These are phyloP conservation scores for Crotalaria pallida DNA, from an alignment of 306 rosid genomes.

Conservation along the genomic window DNA sequence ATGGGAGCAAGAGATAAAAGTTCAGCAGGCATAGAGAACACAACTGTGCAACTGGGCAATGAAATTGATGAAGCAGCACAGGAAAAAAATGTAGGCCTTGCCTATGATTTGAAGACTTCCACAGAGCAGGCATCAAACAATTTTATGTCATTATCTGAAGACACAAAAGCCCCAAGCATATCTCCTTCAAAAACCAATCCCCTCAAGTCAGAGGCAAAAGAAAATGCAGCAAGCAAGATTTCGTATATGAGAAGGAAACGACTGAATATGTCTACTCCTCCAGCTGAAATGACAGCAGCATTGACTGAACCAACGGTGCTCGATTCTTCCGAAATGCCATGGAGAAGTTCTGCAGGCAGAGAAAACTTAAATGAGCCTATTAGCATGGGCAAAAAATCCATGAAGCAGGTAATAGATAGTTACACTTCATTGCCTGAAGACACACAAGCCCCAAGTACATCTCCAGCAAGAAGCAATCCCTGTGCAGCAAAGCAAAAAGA, in stretches of 20 bases:
- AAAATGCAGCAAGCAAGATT: slow-evolving; percentile 26
- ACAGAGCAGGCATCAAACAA: slow-evolving; percentile 8
- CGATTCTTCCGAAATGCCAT: slow-evolving; percentile 34
- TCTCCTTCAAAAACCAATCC: slow-evolving; percentile 11
- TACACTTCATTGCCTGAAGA: slow-evolving; percentile 17
- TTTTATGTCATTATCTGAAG: slow-evolving; percentile 17
- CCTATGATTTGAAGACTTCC: background rate
- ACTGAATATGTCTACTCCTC: slow-evolving; percentile 18
- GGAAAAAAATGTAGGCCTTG: slow-evolving; percentile 18
- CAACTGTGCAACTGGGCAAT: slow-evolving; percentile 4
- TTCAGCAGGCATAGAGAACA: slow-evolving; percentile 23
- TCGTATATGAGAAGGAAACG: slow-evolving; percentile 41
- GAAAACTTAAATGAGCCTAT: slow-evolving; percentile 20
- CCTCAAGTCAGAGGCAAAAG: slow-evolving; percentile 5
- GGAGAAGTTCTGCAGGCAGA: slow-evolving; percentile 30
- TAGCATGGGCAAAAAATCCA: slow-evolving; percentile 3
- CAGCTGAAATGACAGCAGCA: slow-evolving; percentile 20
- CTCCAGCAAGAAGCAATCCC: slow-evolving; percentile 13
- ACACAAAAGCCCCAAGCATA: slow-evolving; percentile 10
- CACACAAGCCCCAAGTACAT: slow-evolving; percentile 13
- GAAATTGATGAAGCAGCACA: slow-evolving; percentile 16
- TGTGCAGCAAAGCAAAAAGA: slow-evolving; percentile 2
- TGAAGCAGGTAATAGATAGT: slow-evolving; percentile 13
- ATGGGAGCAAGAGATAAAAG: slow-evolving; percentile 22
- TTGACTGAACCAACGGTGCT: slow-evolving; percentile 21